Evolutionary conservation across 208 protist species (phyloP), one percentile per base, ranked within the genome.

Genomic region (Crithidia fasciculata): DNA sequence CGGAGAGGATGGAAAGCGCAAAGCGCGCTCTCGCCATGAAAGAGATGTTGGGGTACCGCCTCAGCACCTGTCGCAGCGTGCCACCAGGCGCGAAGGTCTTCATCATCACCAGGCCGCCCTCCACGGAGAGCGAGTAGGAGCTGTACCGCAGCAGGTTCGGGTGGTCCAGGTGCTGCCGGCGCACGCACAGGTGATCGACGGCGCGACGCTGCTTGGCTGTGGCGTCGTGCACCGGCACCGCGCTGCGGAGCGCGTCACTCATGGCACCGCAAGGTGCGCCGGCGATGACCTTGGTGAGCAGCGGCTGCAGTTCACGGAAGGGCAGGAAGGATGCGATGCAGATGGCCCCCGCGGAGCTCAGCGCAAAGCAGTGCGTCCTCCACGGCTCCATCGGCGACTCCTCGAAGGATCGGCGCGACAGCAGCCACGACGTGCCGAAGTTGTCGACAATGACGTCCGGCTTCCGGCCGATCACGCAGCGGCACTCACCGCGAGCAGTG

Each of bases 11-110:
- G 43, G 86, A 76, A 4, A 83, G 56, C n/a, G 66, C 78, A 59
- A 86, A 94, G 13, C 89, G 80, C 0, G 58, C 70, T 8, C 87
- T 61, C 0, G 63, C 47, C 28, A 72, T 19, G 16, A 76, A 61
- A 18, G 80, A 52, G 8, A 69, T 2, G 9, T 54, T 15, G 2
- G 67, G 54, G 54, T 83, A 87, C 5, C 71, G 69, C 12, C 43
- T 16, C 10, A 76, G 5, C 15, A 71, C 47, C 2, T 86, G 62
- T 7, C 75, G 74, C 58, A 89, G 68, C 45, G 74, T 78, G 9
- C 85, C 85, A 19, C 72, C 78, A 10, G 82, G 76, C 18, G 71
- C 72, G 69, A 76, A 85, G 66, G 86, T 78, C 77, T 68, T 77
- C 19, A 86, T 72, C 41, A 77, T 3, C 52, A 41, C 37, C 47